A percentile compares a stretch with the other conserved stretches of the same genome.
phyloP scores from a whole-genome alignment of 371 early-diverging fungal species.

The Rhizopus sp. region DNA sequence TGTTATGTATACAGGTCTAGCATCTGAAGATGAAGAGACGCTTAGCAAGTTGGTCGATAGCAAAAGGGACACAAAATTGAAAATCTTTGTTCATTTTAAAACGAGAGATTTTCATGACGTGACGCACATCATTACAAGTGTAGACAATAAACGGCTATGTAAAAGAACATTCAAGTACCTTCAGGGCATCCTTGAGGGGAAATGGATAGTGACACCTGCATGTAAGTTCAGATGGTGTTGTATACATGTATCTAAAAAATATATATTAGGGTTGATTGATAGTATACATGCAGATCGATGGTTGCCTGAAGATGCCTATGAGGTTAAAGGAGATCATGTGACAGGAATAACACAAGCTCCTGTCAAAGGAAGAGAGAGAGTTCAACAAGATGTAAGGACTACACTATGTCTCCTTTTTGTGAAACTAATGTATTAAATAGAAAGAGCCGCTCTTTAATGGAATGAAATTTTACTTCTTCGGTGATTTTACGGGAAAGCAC shows the following conservation, averaged over 20 bases:
- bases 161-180: constrained; percentile 43
- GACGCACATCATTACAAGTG: constrained; percentile 36
- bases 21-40: constrained; percentile 15
- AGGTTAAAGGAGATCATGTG: constrained; percentile 37
- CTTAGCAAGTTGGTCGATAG: constrained; percentile 14
- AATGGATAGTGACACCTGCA: constrained; percentile 39
- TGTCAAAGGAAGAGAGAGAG: constrained; percentile 20
- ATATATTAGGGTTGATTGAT: constrained; percentile 32
- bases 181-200: constrained; percentile 34
- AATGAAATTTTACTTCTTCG: constrained; percentile 29
- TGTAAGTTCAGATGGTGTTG: constrained; percentile 26
- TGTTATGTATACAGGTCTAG: constrained; percentile 14
- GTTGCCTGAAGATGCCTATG: constrained; percentile 34
- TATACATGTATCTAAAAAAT: background rate
- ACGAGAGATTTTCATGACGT: constrained; percentile 27
- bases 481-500: constrained; percentile 31
- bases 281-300: constrained; percentile 31
- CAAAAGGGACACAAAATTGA: constrained; percentile 15
- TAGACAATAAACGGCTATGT: constrained; percentile 31
- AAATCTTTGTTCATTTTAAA: constrained; percentile 19
- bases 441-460: constrained; percentile 22
- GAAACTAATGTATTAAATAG: background rate
- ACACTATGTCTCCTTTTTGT: background rate
- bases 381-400: background rate
- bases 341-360: constrained; percentile 36